These are phyloP conservation scores for Amaranthus cruentus DNA, from an alignment of 148 eudicot genomes.

Conservation along the genomic window DNA sequence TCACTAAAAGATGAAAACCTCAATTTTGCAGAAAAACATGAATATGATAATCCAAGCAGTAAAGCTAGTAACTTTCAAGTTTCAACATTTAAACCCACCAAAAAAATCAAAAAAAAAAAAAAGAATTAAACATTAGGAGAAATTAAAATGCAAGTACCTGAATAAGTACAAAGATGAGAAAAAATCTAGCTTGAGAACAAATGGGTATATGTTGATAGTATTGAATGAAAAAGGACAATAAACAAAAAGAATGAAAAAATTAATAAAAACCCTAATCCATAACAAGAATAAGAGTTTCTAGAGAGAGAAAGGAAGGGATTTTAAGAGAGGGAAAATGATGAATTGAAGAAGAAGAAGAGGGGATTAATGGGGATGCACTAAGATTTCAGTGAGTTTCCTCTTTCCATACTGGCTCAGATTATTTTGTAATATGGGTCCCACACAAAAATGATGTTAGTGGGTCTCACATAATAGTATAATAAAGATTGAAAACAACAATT, in stretches of 20 bases:
- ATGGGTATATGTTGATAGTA: slow-evolving; percentile 12
- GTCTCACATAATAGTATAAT: slow-evolving; percentile 15
- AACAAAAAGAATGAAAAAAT: background rate
- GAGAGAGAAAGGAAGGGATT: slow-evolving; percentile 8
- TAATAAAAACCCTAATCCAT: slow-evolving; percentile 19
- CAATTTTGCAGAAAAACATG: background rate
- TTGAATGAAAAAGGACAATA: background rate
- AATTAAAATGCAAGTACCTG: slow-evolving; percentile 5
- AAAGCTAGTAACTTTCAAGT: background rate
- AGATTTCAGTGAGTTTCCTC: slow-evolving; percentile 17
- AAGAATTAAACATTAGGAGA: background rate
- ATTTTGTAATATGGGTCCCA: slow-evolving; percentile 28
- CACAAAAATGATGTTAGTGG: slow-evolving; percentile 21
- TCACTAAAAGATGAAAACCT: slow-evolving; percentile 5
- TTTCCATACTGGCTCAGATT: slow-evolving; percentile 34
- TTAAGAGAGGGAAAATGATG: background rate
- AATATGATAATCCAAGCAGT: background rate
- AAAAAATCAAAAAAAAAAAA: background rate
- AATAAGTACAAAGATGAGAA: background rate
- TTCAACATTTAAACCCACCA: slow-evolving; percentile 6
- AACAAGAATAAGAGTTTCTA: background rate
- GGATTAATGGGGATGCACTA: slow-evolving; percentile 37
- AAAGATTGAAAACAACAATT: background rate
- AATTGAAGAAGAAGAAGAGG: slow-evolving; percentile 1
- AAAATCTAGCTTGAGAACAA: slow-evolving; percentile 1